Percentiles rank a stretch among this genome's conserved stretches.
Evolutionary conservation across 1,284 basidiomycete genomes (phyloP).

Genomic region (Ustilago loliicola): DNA sequence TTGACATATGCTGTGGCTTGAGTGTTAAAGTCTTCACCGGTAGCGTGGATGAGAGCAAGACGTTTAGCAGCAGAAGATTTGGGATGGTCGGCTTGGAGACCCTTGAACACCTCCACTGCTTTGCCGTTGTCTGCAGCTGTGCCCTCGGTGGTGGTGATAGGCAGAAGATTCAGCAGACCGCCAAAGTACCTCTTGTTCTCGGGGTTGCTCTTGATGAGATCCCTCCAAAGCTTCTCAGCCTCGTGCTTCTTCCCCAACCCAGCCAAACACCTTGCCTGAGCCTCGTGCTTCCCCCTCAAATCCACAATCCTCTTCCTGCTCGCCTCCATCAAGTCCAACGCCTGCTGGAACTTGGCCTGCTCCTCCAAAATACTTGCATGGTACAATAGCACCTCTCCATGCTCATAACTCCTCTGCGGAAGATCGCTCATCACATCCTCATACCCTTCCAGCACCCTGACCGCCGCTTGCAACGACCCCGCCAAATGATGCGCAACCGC

Average conservation of each 20-base stretch:
- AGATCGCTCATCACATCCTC: constrained; percentile 66
- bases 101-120: constrained; percentile 43
- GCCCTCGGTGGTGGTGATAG: constrained; percentile 75
- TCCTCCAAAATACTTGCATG: constrained; percentile 85
- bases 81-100: constrained; percentile 53
- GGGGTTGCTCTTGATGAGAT: constrained; percentile 85
- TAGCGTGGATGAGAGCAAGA: constrained; percentile 52
- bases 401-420: constrained; percentile 74
- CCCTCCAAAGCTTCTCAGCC: constrained; percentile 82
- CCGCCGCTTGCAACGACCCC: constrained; percentile 80
- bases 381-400: constrained; percentile 86
- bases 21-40: constrained; percentile 77
- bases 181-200: constrained; percentile 86
- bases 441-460: constrained; percentile 79
- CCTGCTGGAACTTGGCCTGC: constrained; percentile 74
- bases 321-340: constrained; percentile 64
- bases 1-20: constrained; percentile 81
- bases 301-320: constrained; percentile 69
- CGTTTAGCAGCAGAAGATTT: constrained; percentile 60
- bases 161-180: constrained; percentile 79
- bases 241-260: constrained; percentile 78
- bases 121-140: constrained; percentile 15
- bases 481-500: constrained; percentile 90
- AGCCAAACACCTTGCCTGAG: constrained; percentile 72
- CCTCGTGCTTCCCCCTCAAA: constrained; percentile 36